phyloP scores from a whole-genome alignment of 148 eudicot species.

The Chenopodium quinoa region DNA sequence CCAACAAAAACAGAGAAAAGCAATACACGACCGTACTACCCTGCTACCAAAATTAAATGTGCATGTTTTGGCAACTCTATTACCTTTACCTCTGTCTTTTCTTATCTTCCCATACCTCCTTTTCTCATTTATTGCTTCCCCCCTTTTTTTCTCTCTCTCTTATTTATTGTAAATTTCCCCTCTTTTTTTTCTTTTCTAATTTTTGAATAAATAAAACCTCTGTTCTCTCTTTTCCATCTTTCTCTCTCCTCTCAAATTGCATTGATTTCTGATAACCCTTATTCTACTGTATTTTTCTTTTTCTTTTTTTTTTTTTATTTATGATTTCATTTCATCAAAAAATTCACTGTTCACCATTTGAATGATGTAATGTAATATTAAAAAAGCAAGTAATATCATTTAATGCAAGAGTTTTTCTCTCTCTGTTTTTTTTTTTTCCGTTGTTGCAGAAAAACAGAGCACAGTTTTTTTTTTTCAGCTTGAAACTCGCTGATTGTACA shows the following conservation, averaged over 20 bases:
- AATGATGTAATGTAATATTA: constrained; percentile 21
- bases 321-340: background rate
- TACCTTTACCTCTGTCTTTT: background rate
- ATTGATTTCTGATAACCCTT: constrained; percentile 23
- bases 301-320: background rate
- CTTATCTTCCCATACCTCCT: background rate
- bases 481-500: constrained; percentile 17
- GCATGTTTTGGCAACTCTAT: background rate
- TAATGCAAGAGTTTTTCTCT: constrained; percentile 24
- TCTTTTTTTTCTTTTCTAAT: background rate
- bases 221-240: background rate
- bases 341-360: constrained; percentile 12
- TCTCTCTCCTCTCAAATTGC: constrained; percentile 5
- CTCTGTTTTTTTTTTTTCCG: constrained; percentile 11
- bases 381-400: constrained; percentile 15
- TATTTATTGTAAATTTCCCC: constrained; percentile 10
- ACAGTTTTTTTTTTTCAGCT: constrained; percentile 14
- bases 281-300: background rate
- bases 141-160: constrained; percentile 16
- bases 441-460: constrained; percentile 14
- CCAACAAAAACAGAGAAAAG: background rate
- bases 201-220: background rate
- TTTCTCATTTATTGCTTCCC: constrained; percentile 17
- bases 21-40: background rate
- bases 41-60: constrained; percentile 25